Conservation (phyloP, 2,329 filamentous ascomycete species). For the Emergomyces orientalis region DNA sequence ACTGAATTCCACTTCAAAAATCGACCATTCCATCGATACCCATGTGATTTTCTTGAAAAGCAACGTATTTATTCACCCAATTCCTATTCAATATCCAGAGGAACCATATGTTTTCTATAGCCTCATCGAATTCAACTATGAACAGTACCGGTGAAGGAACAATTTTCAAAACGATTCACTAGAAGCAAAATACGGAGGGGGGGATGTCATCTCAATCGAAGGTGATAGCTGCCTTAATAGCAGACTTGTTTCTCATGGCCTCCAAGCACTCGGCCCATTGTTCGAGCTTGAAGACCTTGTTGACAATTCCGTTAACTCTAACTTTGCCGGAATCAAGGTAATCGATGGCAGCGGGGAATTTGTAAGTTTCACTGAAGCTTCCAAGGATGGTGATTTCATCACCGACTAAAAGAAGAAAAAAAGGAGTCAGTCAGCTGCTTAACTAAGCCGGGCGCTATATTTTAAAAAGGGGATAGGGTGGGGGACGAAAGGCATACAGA, state of each 20-base stretch:
- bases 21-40: background rate
- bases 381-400: constrained; percentile 64
- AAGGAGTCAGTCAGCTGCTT: constrained; percentile 11
- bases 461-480: background rate
- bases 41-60: background rate
- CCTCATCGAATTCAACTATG: background rate
- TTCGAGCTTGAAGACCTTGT: constrained; percentile 64
- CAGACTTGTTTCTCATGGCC: constrained; percentile 61
- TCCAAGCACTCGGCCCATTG: constrained; percentile 62
- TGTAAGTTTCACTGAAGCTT: constrained; percentile 64
- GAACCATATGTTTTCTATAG: background rate
- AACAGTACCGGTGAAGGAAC: background rate
- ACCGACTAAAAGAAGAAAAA: constrained; percentile 26
- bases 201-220: constrained; percentile 46
- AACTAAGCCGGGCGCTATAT: background rate
- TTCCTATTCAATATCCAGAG: background rate
- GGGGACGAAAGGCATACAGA: constrained; percentile 44
- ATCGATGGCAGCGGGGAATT: constrained; percentile 54
- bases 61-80: background rate
- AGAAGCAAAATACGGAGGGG: background rate
- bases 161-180: background rate
- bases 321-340: constrained; percentile 41
- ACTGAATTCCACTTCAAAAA: background rate
- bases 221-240: constrained; percentile 65
- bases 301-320: constrained; percentile 56